Evolutionary conservation across 495 filamentous ascomycete genomes (phyloP).

Genomic region (Pyrenopolyporus hunteri): DNA sequence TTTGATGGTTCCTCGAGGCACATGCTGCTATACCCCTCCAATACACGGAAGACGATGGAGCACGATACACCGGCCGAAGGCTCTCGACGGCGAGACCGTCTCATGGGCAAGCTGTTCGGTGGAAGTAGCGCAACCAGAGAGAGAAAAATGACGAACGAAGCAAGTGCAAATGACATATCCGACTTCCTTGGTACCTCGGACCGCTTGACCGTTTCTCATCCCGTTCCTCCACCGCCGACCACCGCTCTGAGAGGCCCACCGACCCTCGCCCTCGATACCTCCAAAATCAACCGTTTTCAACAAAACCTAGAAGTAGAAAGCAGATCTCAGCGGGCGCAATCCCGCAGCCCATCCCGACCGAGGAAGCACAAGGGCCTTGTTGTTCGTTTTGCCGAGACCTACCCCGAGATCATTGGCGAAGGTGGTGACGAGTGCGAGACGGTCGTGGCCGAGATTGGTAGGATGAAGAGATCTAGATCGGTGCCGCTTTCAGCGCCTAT

Average conservation of each 20-base stretch:
- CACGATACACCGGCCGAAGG: constrained; percentile 48
- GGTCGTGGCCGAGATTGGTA: constrained; percentile 71
- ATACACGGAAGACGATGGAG: constrained; percentile 48
- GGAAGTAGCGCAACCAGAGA: constrained; percentile 39
- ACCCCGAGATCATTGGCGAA: constrained; percentile 81
- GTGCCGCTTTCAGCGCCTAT: constrained; percentile 36
- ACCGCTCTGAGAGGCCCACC: constrained; percentile 42
- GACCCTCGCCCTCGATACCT: constrained; percentile 54
- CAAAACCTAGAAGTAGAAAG: constrained; percentile 47
- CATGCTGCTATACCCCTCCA: constrained; percentile 29
- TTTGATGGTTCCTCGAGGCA: constrained; percentile 30
- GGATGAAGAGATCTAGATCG: constrained; percentile 53
- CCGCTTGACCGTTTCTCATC: constrained; percentile 48
- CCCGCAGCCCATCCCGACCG: constrained; percentile 43
- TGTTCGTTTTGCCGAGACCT: constrained; percentile 71
- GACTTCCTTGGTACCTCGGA: constrained; percentile 55
- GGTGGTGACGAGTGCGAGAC: constrained; percentile 82
- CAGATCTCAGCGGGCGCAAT: constrained; percentile 41
- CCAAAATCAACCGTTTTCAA: constrained; percentile 51
- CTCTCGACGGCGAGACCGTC: constrained; percentile 49
- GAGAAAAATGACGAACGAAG: constrained; percentile 49
- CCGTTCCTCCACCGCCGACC: constrained; percentile 38
- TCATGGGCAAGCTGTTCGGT: constrained; percentile 59
- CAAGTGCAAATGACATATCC: constrained; percentile 47
- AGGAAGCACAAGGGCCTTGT: constrained; percentile 62